These are phyloP conservation scores for Hebeloma cylindrosporum DNA, from an alignment of 768 basidiomycete species.

Conservation along the genomic window DNA sequence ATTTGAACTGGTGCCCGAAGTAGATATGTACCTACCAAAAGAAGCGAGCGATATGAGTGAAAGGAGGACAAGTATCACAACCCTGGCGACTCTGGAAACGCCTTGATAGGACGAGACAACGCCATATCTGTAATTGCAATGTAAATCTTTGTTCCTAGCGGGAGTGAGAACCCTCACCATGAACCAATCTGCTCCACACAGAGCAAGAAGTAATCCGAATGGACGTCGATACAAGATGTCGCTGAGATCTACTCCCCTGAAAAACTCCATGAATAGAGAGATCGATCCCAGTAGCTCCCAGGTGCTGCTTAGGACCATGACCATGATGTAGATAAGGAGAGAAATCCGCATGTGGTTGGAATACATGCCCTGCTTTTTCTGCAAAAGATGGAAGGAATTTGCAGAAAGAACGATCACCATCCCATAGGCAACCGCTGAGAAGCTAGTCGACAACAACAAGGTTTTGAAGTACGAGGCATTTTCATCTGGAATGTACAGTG, in stretches of 20 bases:
- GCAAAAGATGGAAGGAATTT: neutral
- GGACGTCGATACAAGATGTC: conserved; percentile 1
- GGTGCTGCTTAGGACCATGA: conserved; percentile 9
- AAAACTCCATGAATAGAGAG: no score
- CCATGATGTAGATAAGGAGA: conserved; percentile 1
- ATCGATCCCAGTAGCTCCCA: conserved; percentile 1
- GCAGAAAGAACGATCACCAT: neutral
- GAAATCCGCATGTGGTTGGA: conserved; percentile 5
- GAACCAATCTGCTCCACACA: conserved; percentile 14
- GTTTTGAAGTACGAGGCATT: no score
- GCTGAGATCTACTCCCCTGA: conserved; percentile 5
- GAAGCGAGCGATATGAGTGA: neutral
- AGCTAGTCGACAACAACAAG: neutral
- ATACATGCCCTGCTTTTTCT: neutral
- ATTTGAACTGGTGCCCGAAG: neutral
- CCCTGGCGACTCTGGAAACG: neutral
- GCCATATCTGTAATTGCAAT: conserved; percentile 6
- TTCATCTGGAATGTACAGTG: no score
- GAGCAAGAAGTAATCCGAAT: conserved; percentile 6
- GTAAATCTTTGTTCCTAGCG: neutral
- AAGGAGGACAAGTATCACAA: neutral
- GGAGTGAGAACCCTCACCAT: conserved; percentile 3
- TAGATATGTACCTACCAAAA: neutral
- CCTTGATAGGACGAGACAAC: conserved; percentile 12
- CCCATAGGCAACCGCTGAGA: neutral